Evolutionary conservation across 75 land plant genomes (phyloP).

Genomic region (Gnetum montanum): DNA sequence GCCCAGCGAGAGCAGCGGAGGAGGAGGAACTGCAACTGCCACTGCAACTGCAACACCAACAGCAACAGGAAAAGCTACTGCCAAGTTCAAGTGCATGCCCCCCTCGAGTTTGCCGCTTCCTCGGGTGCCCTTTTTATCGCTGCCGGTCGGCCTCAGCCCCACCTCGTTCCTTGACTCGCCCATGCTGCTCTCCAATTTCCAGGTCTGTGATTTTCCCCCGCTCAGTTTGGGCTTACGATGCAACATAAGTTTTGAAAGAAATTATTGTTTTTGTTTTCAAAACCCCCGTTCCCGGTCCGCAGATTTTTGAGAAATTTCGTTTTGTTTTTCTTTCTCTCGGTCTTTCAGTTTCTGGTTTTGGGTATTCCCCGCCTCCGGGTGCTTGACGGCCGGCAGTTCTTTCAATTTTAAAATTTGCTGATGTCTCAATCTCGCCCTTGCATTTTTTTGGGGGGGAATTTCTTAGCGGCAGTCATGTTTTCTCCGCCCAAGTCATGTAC

Average conservation of each 20-base stretch:
- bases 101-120: constrained; percentile 61
- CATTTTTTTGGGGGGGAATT: neutral
- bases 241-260: too few species aligned
- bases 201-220: too few species aligned
- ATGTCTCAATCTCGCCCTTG: neutral
- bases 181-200: constrained; percentile 37
- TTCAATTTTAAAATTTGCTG: neutral
- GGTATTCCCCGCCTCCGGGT: neutral
- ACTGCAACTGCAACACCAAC: neutral
- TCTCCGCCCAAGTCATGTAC: neutral
- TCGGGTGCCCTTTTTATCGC: constrained; percentile 36
- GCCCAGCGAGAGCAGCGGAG: constrained; percentile 13
- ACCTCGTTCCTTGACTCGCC: constrained; percentile 70
- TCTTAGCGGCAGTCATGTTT: neutral
- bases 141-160: constrained; percentile 80
- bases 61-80: neutral
- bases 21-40: neutral
- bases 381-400: neutral
- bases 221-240: too few species aligned
- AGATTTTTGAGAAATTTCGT: too few species aligned
- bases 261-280: too few species aligned
- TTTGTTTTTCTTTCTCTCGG: too few species aligned
- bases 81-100: constrained; percentile 29
- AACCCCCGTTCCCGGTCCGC: too few species aligned
- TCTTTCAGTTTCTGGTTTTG: neutral